Base-by-base conservation (phyloP, 306 rosid species). In the Carpinus viminea region DNA sequence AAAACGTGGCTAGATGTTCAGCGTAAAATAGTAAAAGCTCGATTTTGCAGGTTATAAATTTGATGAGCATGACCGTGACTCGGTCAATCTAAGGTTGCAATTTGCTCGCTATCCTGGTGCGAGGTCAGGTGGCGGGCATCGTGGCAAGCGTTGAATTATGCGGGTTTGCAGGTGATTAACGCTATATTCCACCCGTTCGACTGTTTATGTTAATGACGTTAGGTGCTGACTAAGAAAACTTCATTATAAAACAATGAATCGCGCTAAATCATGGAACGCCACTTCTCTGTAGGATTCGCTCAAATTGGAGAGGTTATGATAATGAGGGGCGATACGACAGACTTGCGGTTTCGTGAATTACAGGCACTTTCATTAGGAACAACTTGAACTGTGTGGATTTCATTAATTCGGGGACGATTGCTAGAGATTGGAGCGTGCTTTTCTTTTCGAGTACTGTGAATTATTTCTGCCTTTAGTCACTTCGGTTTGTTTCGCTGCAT, bases 11-110 rank as follows among this genome's bases (percentile, higher is more conserved):
- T 79, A 80, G 89, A 86, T 78, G 87, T 86, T 86, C 83, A 74
- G 82, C 91, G 88, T 92, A 78, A 91, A 91, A 79, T 89, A 83
- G 88, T 90, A 83, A 62, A 62, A 81, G 90, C 87, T 95, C 90
- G 85, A 88, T 95, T 92, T 92, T 95, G 98, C 98, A 95, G 98
- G 98, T 95, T 95, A 95, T 93, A 90, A 85, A 83, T 95, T 95
- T 45, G 98, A 92, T 38, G 98, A 94, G 86, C 91, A 87, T 87
- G 97, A 94, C 90, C 97, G 91, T 72, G 91, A 91, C 87, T 95
- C 98, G 78, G 90, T 87, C 86, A 91, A 83, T 86, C 89, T 95
- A 88, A 91, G 98, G 86, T 91, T 95, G 78, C 98, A 95, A 88
- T 95, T 95, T 76, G 98, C 97, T 83, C 98, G 98, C 93, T 79